phyloP scores from a whole-genome alignment of 163 green algal genomes.

The Chlamydomonas reinhardtii region DNA sequence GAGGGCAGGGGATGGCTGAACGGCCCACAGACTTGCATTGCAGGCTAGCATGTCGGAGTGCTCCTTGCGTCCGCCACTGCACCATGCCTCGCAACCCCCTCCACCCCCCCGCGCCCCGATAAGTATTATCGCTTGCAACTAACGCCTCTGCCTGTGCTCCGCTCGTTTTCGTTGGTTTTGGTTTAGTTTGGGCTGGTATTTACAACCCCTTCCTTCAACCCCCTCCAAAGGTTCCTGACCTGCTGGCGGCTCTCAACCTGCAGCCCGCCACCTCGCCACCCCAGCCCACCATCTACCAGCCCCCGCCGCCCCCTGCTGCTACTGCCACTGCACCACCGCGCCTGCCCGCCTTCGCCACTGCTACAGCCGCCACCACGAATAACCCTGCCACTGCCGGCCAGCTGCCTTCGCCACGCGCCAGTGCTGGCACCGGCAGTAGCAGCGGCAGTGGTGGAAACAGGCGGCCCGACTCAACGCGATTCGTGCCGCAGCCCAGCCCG shows the following conservation, averaged over 20 bases:
- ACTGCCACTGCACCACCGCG: not conserved
- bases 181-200: too few relatives aligned
- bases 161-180: too few relatives aligned
- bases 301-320: not conserved
- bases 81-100: too few relatives aligned
- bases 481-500: not conserved
- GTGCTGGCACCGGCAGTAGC: not conserved
- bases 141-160: too few relatives aligned
- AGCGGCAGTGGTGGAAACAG: not conserved
- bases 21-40: too few relatives aligned
- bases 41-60: too few relatives aligned
- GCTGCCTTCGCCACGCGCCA: not conserved
- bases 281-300: slow-evolving; percentile 16
- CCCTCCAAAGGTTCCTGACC: not conserved
- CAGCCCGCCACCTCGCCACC: not conserved
- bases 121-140: too few relatives aligned
- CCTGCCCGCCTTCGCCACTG: too few relatives aligned
- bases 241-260: slow-evolving; percentile 29
- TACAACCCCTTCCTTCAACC: not conserved
- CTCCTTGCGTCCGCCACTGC: too few relatives aligned
- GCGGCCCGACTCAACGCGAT: not conserved
- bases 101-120: not conserved
- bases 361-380: not conserved
- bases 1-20: not conserved
- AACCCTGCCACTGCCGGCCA: too few relatives aligned